phyloP scores from a whole-genome alignment of 257 asterid species.

The Schizonepeta tenuifolia region DNA sequence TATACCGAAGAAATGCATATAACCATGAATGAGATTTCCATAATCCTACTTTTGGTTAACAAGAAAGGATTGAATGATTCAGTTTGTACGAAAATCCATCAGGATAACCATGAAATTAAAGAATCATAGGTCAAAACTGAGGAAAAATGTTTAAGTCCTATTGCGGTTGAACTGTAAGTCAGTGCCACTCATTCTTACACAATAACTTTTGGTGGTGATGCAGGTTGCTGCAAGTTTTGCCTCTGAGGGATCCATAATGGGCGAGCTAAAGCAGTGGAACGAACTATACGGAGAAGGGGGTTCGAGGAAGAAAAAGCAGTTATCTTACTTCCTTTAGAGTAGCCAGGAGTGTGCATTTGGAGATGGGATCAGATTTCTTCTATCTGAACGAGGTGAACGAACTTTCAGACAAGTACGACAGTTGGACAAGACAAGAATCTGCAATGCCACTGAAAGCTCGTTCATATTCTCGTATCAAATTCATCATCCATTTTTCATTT shows the following conservation, averaged over 20 bases:
- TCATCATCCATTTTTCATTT: slow-evolving; percentile 17
- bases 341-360: neutral
- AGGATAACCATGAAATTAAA: neutral
- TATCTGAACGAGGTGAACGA: neutral
- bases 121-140: neutral
- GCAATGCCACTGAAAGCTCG: neutral
- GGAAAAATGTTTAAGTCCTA: neutral
- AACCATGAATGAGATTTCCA: neutral
- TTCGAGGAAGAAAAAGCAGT: slow-evolving; percentile 81
- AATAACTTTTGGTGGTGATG: slow-evolving; percentile 3
- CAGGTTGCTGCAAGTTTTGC: slow-evolving; percentile 98
- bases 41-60: neutral
- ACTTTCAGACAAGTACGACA: neutral
- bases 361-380: slow-evolving; percentile 8
- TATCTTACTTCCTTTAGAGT: slow-evolving; percentile 79
- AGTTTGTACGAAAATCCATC: neutral
- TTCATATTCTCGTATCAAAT: neutral
- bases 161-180: neutral
- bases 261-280: slow-evolving; percentile 93
- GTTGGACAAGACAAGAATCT: neutral
- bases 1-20: neutral
- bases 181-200: neutral
- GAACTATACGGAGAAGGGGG: slow-evolving; percentile 96
- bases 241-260: slow-evolving; percentile 87
- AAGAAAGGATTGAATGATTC: neutral